Evolutionary conservation across 352 stramenopile genomes (phyloP), one percentile per base, ranked within the genome.

Genomic region (Pythium utonaiense): DNA sequence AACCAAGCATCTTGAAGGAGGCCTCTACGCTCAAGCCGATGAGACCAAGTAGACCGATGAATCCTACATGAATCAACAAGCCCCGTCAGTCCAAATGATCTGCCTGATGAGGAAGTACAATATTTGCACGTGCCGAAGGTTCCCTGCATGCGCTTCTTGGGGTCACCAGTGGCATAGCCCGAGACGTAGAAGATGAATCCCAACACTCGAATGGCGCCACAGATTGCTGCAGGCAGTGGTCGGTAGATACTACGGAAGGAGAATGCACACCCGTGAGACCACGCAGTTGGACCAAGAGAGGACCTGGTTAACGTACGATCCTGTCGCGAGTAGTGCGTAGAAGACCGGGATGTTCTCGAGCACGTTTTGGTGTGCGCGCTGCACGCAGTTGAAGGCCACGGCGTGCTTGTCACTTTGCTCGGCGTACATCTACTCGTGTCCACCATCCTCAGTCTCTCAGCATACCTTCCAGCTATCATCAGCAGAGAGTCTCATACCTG

Each of bases 311-410:
- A 80, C 80, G 25, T 78, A 90, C 78, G 73, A 53, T 5, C 77
- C 86, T 2, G 74, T 78, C 45, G 82, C 52, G 17, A 89, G 68
- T 48, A 91, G 53, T 0, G 59, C 53, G 22, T 91, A 62, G 53
- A 88, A 92, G 1, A 78, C 53, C 1, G 87, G 83, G 41, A 91
- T 78, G 53, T 94, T 96, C 73, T 97, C 91, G 42, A 97, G 73
- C 40, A 96, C 68, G 65, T 98, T 94, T 70, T 98, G 93, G 75
- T 98, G 91, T 21, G 77, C 85, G 44, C 92, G 78, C 70, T 97
- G 93, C 54, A 97, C 72, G 56, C 87, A 96, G 77, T 97, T 98
- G 70, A 98, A 93, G 3, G 75, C 84, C 60, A 79, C 91, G 53
- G 78, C 88, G 63, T 97, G 83, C 71, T 97, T 94, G 62, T 93